Conservation (phyloP, 106 monocot genomes). For the Dioscorea alata region DNA sequence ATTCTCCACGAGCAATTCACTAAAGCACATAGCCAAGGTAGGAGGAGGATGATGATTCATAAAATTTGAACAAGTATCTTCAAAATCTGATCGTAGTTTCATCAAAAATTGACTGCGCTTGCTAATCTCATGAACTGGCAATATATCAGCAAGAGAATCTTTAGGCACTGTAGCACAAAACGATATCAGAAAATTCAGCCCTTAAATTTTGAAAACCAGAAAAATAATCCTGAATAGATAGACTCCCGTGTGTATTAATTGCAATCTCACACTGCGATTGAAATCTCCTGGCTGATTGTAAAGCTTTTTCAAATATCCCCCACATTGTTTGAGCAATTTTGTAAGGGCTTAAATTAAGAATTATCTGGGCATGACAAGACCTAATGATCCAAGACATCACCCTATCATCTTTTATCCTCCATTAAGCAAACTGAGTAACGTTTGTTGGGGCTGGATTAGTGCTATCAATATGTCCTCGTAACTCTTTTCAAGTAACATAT, state of each 20-base stretch:
- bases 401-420: slow-evolving; percentile 2
- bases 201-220: no score
- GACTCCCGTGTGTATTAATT: no score
- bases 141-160: neutral
- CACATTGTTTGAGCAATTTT: slow-evolving; percentile 4
- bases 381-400: slow-evolving; percentile 3
- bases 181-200: no score
- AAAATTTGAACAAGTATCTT: neutral
- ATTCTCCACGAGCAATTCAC: slow-evolving; percentile 8
- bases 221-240: no score
- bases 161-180: neutral
- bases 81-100: slow-evolving; percentile 12
- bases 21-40: slow-evolving; percentile 1
- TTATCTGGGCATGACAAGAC: neutral
- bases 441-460: neutral
- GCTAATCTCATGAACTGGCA: neutral
- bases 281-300: no score
- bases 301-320: slow-evolving; percentile 1
- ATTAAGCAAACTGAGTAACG: neutral
- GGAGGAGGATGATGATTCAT: slow-evolving; percentile 8
- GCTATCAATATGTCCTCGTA: slow-evolving; percentile 10
- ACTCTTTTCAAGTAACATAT: slow-evolving; percentile 10
- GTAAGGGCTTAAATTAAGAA: slow-evolving; percentile 1
- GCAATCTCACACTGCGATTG: no score
- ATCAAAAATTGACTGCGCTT: slow-evolving; percentile 11